Evolutionary conservation across 1,284 basidiomycete genomes (phyloP), one percentile per base, ranked within the genome.

Genomic region (Chalciporus sp.): DNA sequence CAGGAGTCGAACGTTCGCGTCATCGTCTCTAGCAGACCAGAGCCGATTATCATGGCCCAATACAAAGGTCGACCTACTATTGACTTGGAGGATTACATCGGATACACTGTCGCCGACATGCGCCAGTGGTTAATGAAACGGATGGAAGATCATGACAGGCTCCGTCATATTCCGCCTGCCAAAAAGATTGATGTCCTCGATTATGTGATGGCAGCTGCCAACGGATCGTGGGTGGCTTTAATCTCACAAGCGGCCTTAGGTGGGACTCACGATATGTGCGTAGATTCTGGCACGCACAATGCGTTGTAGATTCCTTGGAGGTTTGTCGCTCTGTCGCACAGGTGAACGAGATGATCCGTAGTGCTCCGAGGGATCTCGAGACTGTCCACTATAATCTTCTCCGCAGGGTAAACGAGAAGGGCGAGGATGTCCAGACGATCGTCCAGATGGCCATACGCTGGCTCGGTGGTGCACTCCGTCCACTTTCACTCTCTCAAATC

Each of bases 271-370:
- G 42, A 28, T 16, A n/a, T 20, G 23, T 19, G 11, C 40, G 7
- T 33, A 66, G 66, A 23, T 66, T 66, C 31, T 69, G 65, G 65
- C 60, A 63, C 33, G 65, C 65, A 17, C 65, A 67, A 31, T 66
- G 65, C 40, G 14, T 67, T 9, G 37, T 66, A 14, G 67, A 66
- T 50, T 70, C 65, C 17, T 46, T 66, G 23, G 66, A 56, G 31
- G 49, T 56, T 28, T 66, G 65, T 46, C 62, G 55, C 31, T 67
- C 66, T 16, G 62, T 66, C 35, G 57, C 52, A 11, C 62, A 67
- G 39, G 60, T 66, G 12, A 65, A 67, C 47, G 7, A 0, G 20
- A 63, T 62, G 55, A 56, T 70, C 31, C 8, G 28, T 4, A 42
- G 58, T 4, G 27, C 62, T 20, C 65, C 67, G 1, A 49, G 27